Conservation (phyloP, 345 rosid species). For the Sonneratia alba region DNA sequence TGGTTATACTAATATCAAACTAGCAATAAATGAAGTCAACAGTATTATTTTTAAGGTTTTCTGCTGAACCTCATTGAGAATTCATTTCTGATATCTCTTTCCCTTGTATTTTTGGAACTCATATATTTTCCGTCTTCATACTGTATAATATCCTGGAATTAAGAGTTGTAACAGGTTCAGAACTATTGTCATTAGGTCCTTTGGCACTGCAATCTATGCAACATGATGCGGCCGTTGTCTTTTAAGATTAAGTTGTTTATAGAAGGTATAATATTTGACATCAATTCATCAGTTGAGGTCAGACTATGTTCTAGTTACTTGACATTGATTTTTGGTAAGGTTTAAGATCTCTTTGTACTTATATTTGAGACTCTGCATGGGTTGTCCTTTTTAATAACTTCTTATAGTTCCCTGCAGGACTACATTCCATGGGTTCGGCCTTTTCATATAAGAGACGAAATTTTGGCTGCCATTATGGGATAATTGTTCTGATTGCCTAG, state of each 20-base stretch:
- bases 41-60: neutral
- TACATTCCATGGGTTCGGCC: constrained; percentile 40
- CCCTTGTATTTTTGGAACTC: constrained; percentile 9
- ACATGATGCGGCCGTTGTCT: constrained; percentile 62
- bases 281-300: constrained; percentile 18
- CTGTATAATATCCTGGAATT: constrained; percentile 20
- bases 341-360: constrained; percentile 16
- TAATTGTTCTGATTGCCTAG: constrained; percentile 9
- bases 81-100: constrained; percentile 8
- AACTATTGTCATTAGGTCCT: constrained; percentile 61
- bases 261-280: constrained; percentile 51
- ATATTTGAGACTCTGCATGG: constrained; percentile 3
- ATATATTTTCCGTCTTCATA: constrained; percentile 21
- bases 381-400: constrained; percentile 42
- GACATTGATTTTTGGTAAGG: constrained; percentile 39
- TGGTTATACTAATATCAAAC: neutral
- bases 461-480: constrained; percentile 30
- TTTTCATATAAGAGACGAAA: constrained; percentile 49
- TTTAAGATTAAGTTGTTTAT: constrained; percentile 51
- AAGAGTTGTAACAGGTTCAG: constrained; percentile 57
- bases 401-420: constrained; percentile 73
- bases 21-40: neutral
- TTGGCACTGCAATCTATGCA: constrained; percentile 57
- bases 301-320: constrained; percentile 16
- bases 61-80: neutral